Evolutionary conservation across 2,329 filamentous ascomycete species (phyloP).

Genomic region (Elsinoe arachidis): DNA sequence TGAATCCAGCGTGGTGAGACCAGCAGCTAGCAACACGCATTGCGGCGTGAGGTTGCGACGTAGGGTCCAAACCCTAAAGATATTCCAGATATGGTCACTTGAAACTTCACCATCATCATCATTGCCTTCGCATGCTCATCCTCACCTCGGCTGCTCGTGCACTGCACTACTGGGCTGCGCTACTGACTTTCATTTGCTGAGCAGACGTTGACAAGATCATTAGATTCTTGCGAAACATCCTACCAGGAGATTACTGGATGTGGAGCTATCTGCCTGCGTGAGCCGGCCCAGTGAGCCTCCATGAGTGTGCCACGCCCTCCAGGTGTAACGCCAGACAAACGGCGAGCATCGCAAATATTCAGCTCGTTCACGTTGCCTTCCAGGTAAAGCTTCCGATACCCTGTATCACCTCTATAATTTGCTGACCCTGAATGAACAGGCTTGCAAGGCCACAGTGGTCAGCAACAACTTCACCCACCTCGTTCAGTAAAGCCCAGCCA

Average conservation of each 20-base stretch:
- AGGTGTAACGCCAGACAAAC: slow-evolving; percentile 11
- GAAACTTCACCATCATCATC: background rate
- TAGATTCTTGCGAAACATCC: background rate
- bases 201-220: background rate
- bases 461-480: background rate
- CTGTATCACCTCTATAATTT: background rate
- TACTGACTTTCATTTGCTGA: background rate
- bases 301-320: slow-evolving; percentile 9
- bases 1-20: slow-evolving; percentile 18
- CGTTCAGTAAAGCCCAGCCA: background rate
- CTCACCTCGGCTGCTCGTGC: background rate
- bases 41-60: background rate
- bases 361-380: slow-evolving; percentile 7
- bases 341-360: slow-evolving; percentile 13
- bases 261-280: background rate
- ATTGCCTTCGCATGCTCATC: background rate
- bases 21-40: background rate
- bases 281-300: background rate
- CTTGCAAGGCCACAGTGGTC: background rate
- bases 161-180: background rate
- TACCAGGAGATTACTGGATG: background rate
- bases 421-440: background rate
- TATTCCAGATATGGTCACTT: background rate
- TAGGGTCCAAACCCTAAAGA: background rate
- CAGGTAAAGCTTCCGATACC: background rate